Evolutionary conservation across 768 basidiomycete genomes (phyloP).

Genomic region (Candolleomyces efflorescens): DNA sequence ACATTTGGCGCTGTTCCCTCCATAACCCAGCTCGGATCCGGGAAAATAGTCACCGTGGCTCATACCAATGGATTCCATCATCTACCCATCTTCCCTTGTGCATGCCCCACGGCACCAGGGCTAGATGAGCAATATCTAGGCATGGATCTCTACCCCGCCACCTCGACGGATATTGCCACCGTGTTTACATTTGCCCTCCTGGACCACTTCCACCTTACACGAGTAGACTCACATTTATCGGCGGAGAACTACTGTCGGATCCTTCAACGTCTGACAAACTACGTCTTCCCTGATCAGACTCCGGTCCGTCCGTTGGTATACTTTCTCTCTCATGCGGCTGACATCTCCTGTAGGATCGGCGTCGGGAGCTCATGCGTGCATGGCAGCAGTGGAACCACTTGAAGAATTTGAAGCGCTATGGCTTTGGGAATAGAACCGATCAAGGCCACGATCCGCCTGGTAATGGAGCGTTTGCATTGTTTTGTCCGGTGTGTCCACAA

Average conservation of each 20-base stretch:
- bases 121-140: slow-evolving; percentile 8
- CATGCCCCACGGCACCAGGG: background rate
- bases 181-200: background rate
- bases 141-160: slow-evolving; percentile 5
- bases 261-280: background rate
- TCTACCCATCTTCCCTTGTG: slow-evolving; percentile 10
- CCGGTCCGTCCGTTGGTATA: background rate
- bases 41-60: background rate
- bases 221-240: background rate
- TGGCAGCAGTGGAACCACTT: too few relatives aligned
- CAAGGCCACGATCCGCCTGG: too few relatives aligned
- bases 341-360: background rate
- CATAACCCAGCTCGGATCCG: background rate
- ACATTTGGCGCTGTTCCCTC: background rate
- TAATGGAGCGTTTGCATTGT: too few relatives aligned
- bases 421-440: too few relatives aligned
- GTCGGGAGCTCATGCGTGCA: background rate
- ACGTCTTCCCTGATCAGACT: background rate
- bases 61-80: slow-evolving; percentile 16
- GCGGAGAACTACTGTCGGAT: background rate
- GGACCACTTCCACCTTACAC: background rate
- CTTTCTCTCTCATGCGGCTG: background rate
- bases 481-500: too few relatives aligned
- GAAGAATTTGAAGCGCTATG: too few relatives aligned
- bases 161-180: background rate